Percentiles rank a stretch among this genome's conserved stretches.
Conservation (phyloP, 176 grass and related monocot genomes). For the Aegilops longissima region DNA sequence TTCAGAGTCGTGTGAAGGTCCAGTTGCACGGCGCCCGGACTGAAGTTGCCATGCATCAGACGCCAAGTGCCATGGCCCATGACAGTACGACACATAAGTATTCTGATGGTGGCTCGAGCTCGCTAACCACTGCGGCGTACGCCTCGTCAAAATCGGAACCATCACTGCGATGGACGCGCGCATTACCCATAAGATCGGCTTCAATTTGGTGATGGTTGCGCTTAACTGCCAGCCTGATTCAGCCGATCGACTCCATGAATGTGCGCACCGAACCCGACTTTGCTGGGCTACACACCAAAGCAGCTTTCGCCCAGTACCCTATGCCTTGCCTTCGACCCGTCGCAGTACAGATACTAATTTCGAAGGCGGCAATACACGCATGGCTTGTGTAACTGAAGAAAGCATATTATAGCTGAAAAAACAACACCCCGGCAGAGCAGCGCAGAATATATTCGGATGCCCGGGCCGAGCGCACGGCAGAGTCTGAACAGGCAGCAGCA, state of each 20-base stretch:
- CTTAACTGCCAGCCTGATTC: slow-evolving; percentile 40
- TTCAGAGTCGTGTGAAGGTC: neutral
- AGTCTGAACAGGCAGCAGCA: neutral
- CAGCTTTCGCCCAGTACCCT: neutral
- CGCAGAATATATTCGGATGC: neutral
- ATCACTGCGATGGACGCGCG: neutral
- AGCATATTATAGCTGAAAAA: neutral
- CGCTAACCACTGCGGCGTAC: slow-evolving; percentile 6
- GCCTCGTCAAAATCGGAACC: slow-evolving; percentile 19
- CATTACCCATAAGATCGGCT: neutral
- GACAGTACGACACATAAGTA: neutral
- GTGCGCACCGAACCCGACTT: slow-evolving; percentile 26
- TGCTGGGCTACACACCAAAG: slow-evolving; percentile 17
- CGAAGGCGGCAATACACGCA: neutral
- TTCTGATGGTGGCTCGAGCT: neutral
- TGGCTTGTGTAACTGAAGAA: neutral
- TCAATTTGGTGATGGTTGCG: slow-evolving; percentile 31
- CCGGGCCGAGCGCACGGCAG: neutral
- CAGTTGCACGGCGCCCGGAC: neutral
- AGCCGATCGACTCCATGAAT: slow-evolving; percentile 21
- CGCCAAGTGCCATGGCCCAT: neutral
- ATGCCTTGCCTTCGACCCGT: neutral
- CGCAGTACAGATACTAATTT: neutral
- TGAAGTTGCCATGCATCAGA: neutral
- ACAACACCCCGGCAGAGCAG: neutral